Evolutionary conservation across 2,329 filamentous ascomycete species (phyloP).

Genomic region (Coniella lustricola): DNA sequence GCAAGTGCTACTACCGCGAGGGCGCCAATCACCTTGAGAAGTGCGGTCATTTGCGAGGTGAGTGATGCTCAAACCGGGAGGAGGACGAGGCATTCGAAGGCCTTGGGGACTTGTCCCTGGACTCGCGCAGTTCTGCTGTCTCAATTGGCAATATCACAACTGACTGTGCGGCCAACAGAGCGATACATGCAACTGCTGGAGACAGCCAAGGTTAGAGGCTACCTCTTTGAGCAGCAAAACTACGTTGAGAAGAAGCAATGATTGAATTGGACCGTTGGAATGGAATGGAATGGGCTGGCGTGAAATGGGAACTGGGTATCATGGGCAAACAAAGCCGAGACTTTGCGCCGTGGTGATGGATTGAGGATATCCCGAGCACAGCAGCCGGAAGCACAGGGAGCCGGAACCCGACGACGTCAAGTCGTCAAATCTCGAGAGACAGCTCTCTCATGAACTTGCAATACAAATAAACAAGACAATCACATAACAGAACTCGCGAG

Average conservation of each 20-base stretch:
- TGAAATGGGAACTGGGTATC: not conserved
- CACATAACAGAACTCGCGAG: not conserved
- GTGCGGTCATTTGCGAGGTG: slow-evolving; percentile 74
- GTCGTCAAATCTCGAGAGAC: not conserved
- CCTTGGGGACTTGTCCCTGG: not conserved
- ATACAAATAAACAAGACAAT: not conserved
- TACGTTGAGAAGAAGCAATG: slow-evolving; percentile 47
- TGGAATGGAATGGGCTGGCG: no score
- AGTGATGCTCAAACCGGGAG: slow-evolving; percentile 29
- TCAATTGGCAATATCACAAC: slow-evolving; percentile 1
- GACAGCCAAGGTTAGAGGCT: slow-evolving; percentile 70
- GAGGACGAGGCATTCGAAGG: no score
- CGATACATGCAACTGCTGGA: slow-evolving; percentile 73
- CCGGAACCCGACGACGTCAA: not conserved
- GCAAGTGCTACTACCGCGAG: slow-evolving; percentile 78
- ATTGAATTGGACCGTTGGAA: not conserved
- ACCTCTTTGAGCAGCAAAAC: slow-evolving; percentile 74
- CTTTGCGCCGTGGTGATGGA: not conserved
- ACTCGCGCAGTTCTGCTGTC: not conserved
- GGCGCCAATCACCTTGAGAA: slow-evolving; percentile 86
- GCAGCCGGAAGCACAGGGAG: not conserved
- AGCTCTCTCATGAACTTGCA: slow-evolving; percentile 1
- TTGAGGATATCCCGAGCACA: not conserved
- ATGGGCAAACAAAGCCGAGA: no score
- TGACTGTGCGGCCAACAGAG: slow-evolving; percentile 40